Evolutionary conservation across 768 basidiomycete genomes (phyloP).

Genomic region (Xerocomus potaroensis): DNA sequence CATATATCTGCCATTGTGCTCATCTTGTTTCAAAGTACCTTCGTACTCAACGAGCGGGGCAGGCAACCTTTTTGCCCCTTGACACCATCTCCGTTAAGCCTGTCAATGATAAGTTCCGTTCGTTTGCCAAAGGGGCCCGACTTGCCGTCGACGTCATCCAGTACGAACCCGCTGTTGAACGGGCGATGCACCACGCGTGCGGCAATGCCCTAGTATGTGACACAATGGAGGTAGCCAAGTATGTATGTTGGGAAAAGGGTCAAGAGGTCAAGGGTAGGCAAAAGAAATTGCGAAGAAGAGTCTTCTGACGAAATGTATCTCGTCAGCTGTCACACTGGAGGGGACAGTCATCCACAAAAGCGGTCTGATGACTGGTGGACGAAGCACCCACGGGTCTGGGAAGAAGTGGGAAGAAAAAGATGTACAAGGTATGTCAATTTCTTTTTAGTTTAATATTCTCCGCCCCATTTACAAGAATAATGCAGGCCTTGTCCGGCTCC

Average conservation of each 20-base stretch:
- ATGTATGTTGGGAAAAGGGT: constrained; percentile 89
- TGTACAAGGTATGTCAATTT: constrained; percentile 59
- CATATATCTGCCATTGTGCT: not conserved
- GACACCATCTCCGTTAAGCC: constrained; percentile 95
- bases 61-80: constrained; percentile 97
- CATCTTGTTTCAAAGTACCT: constrained; percentile 60
- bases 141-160: constrained; percentile 85
- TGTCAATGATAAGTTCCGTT: constrained; percentile 90
- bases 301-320: not conserved
- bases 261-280: constrained; percentile 92
- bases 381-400: constrained; percentile 65
- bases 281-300: constrained; percentile 42
- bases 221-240: constrained; percentile 86
- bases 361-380: constrained; percentile 94
- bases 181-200: constrained; percentile 96
- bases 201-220: constrained; percentile 95
- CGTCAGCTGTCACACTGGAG: constrained; percentile 87
- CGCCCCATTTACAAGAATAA: constrained; percentile 1
- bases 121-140: constrained; percentile 82
- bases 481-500: constrained; percentile 51
- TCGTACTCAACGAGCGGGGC: constrained; percentile 90
- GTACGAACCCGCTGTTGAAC: constrained; percentile 78
- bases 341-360: constrained; percentile 98
- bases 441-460: constrained; percentile 25
- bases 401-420: constrained; percentile 97